Conservation (phyloP, 306 rosid genomes). For the Ormosia semicastrata region DNA sequence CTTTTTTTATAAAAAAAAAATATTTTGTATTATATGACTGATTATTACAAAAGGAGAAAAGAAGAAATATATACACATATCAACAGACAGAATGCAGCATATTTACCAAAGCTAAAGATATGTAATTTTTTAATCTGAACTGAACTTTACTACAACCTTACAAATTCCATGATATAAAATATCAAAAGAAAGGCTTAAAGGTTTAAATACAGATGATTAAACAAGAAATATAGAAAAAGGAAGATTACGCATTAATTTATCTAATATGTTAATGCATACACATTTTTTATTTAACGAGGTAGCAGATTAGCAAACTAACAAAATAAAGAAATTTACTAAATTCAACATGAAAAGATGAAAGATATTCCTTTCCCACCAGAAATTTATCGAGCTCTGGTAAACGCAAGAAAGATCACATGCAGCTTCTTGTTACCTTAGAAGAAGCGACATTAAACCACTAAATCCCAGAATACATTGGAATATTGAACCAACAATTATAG, state of each 20-base stretch:
- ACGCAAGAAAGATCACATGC: neutral
- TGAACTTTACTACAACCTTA: too few relatives aligned
- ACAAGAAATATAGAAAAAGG: too few relatives aligned
- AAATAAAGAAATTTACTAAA: neutral
- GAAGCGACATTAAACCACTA: constrained; percentile 83
- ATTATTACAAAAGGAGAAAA: too few relatives aligned
- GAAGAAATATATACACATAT: too few relatives aligned
- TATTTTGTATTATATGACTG: too few relatives aligned
- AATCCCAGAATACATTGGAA: constrained; percentile 86
- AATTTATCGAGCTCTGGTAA: neutral
- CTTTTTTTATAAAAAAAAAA: too few relatives aligned
- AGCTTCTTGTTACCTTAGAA: constrained; percentile 63
- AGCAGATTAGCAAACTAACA: neutral
- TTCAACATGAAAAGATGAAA: neutral
- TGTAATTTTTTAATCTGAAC: too few relatives aligned
- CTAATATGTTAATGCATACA: neutral
- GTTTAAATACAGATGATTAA: too few relatives aligned
- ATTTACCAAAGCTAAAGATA: too few relatives aligned
- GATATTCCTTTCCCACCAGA: neutral
- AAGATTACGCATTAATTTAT: neutral
- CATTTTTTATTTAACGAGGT: neutral
- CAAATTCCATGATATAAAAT: too few relatives aligned
- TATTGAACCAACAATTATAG: constrained; percentile 81
- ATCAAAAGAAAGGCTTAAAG: too few relatives aligned
- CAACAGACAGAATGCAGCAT: too few relatives aligned